phyloP scores from a whole-genome alignment of 768 basidiomycete genomes.

The Tricholoma sp. region DNA sequence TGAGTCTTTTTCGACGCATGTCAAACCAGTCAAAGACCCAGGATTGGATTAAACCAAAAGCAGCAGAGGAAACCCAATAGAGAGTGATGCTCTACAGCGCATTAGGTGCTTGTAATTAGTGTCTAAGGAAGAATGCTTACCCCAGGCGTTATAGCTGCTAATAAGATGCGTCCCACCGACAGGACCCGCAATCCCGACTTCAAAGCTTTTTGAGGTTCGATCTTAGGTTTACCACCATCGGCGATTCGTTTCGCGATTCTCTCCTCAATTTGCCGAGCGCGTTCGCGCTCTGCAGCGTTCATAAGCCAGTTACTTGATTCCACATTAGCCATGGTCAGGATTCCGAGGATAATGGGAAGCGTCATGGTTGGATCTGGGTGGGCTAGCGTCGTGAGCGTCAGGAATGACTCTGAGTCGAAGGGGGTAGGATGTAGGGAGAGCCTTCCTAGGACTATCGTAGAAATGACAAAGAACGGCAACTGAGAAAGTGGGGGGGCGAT shows the following conservation, averaged over 20 bases:
- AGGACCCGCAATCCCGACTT: slow-evolving; percentile 51
- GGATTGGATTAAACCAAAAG: slow-evolving; percentile 69
- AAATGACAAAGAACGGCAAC: slow-evolving; percentile 67
- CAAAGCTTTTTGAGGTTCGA: slow-evolving; percentile 40
- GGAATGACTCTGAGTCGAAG: slow-evolving; percentile 73
- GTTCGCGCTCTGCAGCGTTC: slow-evolving; percentile 50
- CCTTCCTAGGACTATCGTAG: slow-evolving; percentile 52
- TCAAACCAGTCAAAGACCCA: slow-evolving; percentile 71
- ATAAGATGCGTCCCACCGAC: slow-evolving; percentile 61
- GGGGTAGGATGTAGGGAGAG: slow-evolving; percentile 57
- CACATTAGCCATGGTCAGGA: slow-evolving; percentile 74
- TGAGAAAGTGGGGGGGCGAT: slow-evolving; percentile 60
- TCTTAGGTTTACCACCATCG: slow-evolving; percentile 39
- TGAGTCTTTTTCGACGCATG: slow-evolving; percentile 28
- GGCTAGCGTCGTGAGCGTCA: slow-evolving; percentile 65
- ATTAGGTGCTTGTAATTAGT: slow-evolving; percentile 4
- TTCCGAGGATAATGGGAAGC: slow-evolving; percentile 65
- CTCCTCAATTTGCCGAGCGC: slow-evolving; percentile 41
- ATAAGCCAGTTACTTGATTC: slow-evolving; percentile 75
- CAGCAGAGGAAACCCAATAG: slow-evolving; percentile 77
- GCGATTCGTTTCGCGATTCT: slow-evolving; percentile 43
- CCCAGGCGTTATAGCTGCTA: slow-evolving; percentile 68
- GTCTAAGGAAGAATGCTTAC: slow-evolving; percentile 33
- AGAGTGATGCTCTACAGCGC: slow-evolving; percentile 53
- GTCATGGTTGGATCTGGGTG: slow-evolving; percentile 68